A percentile compares a stretch with the other conserved stretches of the same genome.
These are phyloP conservation scores for Exophiala viscosa DNA, from an alignment of 2,329 filamentous ascomycete species.

Conservation along the genomic window DNA sequence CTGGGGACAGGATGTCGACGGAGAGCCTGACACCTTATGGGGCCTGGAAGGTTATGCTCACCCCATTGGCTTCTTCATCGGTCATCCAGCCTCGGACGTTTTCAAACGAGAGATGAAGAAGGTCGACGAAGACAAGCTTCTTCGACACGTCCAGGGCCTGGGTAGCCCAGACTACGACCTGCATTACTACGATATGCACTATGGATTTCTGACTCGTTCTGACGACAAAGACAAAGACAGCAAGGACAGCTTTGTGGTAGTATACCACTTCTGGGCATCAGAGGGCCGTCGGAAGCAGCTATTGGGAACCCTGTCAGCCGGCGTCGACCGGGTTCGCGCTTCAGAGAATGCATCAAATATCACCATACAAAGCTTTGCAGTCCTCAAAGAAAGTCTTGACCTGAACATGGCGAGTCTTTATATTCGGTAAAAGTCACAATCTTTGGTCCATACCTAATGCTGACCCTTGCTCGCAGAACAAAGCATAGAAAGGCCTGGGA, in stretches of 20 bases:
- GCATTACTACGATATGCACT: slow-evolving; percentile 8
- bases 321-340: not conserved
- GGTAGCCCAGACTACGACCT: slow-evolving; percentile 14
- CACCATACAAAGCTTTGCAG: not conserved
- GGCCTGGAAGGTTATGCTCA: slow-evolving; percentile 10
- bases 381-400: slow-evolving; percentile 7
- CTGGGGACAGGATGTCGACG: slow-evolving; percentile 10
- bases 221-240: slow-evolving; percentile 8
- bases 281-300: slow-evolving; percentile 9
- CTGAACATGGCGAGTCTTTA: slow-evolving; percentile 7
- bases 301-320: not conserved
- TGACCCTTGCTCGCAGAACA: not conserved
- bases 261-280: slow-evolving; percentile 7
- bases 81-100: slow-evolving; percentile 1
- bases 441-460: not conserved
- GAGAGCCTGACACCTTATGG: slow-evolving; percentile 13
- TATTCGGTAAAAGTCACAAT: slow-evolving; percentile 3
- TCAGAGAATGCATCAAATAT: not conserved
- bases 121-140: slow-evolving; percentile 16
- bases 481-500: slow-evolving; percentile 3
- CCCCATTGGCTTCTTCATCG: slow-evolving; percentile 9
- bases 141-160: slow-evolving; percentile 10
- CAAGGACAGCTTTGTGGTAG: slow-evolving; percentile 9
- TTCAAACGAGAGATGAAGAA: slow-evolving; percentile 30
- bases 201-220: slow-evolving; percentile 3